Percentiles rank a stretch among this genome's conserved stretches.
These are phyloP conservation scores for Paramecium biaurelia DNA, from an alignment of 73 alveolate species.

Conservation along the genomic window DNA sequence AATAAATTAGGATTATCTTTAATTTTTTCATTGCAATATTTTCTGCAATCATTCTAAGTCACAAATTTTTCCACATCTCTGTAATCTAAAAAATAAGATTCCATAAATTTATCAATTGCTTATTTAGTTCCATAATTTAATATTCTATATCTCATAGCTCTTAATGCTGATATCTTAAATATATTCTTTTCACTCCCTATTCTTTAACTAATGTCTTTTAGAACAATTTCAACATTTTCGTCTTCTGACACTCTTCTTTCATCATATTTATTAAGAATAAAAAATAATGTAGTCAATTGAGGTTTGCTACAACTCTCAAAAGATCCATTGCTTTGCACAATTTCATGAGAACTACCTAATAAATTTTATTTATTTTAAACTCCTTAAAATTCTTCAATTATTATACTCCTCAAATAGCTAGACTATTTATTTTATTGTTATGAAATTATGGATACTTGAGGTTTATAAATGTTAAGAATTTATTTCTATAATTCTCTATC, in stretches of 20 bases:
- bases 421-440: background rate
- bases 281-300: background rate
- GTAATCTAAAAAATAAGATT: background rate
- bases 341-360: background rate
- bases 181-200: background rate
- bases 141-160: constrained; percentile 8
- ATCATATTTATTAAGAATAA: constrained; percentile 2
- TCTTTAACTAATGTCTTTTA: background rate
- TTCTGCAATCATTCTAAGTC: background rate
- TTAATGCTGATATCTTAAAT: constrained; percentile 22
- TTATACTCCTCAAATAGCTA: background rate
- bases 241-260: constrained; percentile 36
- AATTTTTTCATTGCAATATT: background rate
- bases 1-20: background rate
- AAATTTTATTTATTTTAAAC: background rate
- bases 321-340: background rate
- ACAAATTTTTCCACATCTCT: background rate
- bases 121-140: background rate
- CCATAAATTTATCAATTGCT: background rate
- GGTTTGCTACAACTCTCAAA: background rate
- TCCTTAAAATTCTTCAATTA: background rate
- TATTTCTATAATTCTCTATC: background rate
- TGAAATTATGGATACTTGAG: background rate
- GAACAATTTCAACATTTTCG: background rate
- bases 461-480: background rate